phyloP scores from a whole-genome alignment of 1,284 basidiomycete genomes.

The Polyporus tsugae region DNA sequence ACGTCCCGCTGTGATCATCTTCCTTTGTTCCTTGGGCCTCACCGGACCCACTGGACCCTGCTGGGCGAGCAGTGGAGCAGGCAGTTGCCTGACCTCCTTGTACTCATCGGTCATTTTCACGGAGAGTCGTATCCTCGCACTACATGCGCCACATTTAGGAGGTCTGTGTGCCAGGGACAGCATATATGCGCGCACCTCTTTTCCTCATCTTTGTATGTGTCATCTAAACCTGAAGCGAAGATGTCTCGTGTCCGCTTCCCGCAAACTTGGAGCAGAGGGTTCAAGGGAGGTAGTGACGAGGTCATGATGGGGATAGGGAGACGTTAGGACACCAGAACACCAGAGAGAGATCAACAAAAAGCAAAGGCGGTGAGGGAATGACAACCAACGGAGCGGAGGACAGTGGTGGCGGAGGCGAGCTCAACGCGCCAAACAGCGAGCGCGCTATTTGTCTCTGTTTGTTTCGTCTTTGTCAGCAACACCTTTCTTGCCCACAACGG shows the following conservation, averaged over 20 bases:
- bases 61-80: constrained; percentile 82
- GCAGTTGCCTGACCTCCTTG: constrained; percentile 85
- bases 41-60: constrained; percentile 85
- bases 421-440: constrained; percentile 26
- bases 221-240: constrained; percentile 71
- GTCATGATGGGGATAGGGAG: constrained; percentile 38
- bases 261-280: constrained; percentile 65
- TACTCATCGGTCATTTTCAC: constrained; percentile 90
- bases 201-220: constrained; percentile 70
- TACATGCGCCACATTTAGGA: constrained; percentile 38
- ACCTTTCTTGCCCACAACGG: constrained; percentile 15
- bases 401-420: constrained; percentile 21
- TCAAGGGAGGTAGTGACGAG: constrained; percentile 70
- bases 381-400: neutral
- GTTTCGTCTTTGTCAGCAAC: constrained; percentile 26
- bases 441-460: constrained; percentile 31
- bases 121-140: constrained; percentile 70
- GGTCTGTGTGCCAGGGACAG: neutral
- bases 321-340: neutral
- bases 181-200: constrained; percentile 58
- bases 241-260: constrained; percentile 75
- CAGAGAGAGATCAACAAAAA: neutral
- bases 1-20: constrained; percentile 80
- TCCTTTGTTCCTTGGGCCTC: constrained; percentile 67
- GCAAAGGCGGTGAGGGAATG: neutral